Conservation (phyloP, 371 early-diverging fungal species). For the Sporodiniella umbellata region DNA sequence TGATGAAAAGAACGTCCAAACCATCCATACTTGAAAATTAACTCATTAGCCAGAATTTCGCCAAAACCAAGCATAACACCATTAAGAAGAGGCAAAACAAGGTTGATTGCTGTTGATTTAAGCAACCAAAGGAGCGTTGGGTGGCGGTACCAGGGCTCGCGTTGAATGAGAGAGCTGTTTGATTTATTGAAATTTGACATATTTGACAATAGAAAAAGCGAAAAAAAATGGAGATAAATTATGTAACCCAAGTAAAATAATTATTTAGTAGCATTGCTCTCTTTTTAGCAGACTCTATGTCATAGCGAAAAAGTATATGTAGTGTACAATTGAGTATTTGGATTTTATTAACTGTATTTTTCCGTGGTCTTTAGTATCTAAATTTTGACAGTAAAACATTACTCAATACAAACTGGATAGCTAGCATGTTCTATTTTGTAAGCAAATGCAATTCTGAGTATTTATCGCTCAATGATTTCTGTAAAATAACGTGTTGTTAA, state of each 20-base stretch:
- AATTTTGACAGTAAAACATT: too few species aligned
- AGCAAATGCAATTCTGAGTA: too few species aligned
- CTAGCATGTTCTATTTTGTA: too few species aligned
- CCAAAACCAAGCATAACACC: slow-evolving; percentile 84
- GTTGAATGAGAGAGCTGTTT: slow-evolving; percentile 16
- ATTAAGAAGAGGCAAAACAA: slow-evolving; percentile 71
- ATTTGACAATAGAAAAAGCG: background rate
- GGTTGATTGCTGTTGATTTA: slow-evolving; percentile 55
- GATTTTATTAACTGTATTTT: too few species aligned
- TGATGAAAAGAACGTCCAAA: slow-evolving; percentile 39
- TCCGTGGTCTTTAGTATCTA: too few species aligned
- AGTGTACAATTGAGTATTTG: too few species aligned
- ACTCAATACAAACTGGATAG: too few species aligned
- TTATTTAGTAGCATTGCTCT: too few species aligned
- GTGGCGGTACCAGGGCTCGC: slow-evolving; percentile 46
- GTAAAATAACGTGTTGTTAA: background rate
- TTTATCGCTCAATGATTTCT: background rate
- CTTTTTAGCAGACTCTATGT: too few species aligned
- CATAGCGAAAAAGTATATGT: too few species aligned
- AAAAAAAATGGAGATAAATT: background rate
- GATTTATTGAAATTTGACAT: background rate
- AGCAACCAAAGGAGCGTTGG: slow-evolving; percentile 41
- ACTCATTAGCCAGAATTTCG: slow-evolving; percentile 79
- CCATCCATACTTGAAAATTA: slow-evolving; percentile 78
- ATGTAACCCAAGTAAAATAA: too few species aligned